Base-by-base conservation (phyloP, 805 yeast genomes). In the Ogataea wickerhamii region DNA sequence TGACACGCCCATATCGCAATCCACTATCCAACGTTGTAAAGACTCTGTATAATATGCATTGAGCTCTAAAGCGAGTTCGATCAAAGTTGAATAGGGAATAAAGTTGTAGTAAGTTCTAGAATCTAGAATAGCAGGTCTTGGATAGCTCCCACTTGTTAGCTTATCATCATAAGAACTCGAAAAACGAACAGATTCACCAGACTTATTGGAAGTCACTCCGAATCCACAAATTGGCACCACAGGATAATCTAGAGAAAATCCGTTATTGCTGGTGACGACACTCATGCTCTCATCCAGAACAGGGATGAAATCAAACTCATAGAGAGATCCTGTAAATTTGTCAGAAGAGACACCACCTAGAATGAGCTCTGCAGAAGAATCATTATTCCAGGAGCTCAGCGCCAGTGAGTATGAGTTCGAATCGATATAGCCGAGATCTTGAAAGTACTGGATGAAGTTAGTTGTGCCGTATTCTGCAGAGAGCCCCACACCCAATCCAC, bases 1-100 rank as follows among this genome's bases (percentile, higher is more conserved):
- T 18, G 70, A 58, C 4, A 59, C 49, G 1, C 67, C 70, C 12
- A 81, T 61, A 10, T 71, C 60, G 61, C 93, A 84, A 41, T 73
- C 72, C 11, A 80, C 80, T 12, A 81, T 49, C 91, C 91, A 84
- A 13, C 70, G 51, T 18, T 63, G 64, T 5, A 67, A 51, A 5
- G 65, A 63, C 4, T 61, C 55, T 3, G 73, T 68, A 53, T 75
- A 84, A 45, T 68, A 73, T 0, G 91, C 91, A 51, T 80, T 79
- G 27, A 80, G 62, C 58, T 84, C 89, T 18, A 82, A 67, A 0
- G 89, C 87, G 21, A 84, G 58, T 47, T 74, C 75, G 35, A 83
- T 67, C 28, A 84, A 63, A 4, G 75, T 54, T 32, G 72, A 70
- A 28, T 71, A 60, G 0, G 91, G 91, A 24, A 84, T 55, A 52